phyloP scores from a whole-genome alignment of 805 yeast genomes.

The Alloascoidea hylecoeti region DNA sequence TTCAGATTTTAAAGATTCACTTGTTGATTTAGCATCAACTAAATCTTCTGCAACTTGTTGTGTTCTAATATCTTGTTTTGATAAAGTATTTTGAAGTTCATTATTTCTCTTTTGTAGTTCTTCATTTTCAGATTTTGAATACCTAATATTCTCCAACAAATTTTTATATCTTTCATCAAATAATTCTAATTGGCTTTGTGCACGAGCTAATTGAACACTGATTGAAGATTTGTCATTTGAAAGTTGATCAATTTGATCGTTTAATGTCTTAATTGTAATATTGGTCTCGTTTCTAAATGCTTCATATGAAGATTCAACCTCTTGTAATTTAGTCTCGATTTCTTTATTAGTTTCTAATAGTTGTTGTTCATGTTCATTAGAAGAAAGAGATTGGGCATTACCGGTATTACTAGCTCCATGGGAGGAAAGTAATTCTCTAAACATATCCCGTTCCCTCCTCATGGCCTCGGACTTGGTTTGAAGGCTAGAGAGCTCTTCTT shows the following conservation, averaged over 20 bases:
- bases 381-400: slow-evolving; percentile 5
- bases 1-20: slow-evolving; percentile 29
- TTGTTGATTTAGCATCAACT: slow-evolving; percentile 31
- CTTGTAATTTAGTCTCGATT: slow-evolving; percentile 11
- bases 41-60: slow-evolving; percentile 39
- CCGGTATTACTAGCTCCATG: slow-evolving; percentile 2
- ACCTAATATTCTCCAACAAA: slow-evolving; percentile 23
- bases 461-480: slow-evolving; percentile 38
- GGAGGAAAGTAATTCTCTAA: slow-evolving; percentile 20
- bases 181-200: slow-evolving; percentile 24
- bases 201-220: slow-evolving; percentile 34
- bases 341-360: slow-evolving; percentile 15
- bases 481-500: slow-evolving; percentile 24
- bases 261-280: slow-evolving; percentile 31
- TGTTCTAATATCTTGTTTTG: slow-evolving; percentile 32
- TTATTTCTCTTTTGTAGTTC: slow-evolving; percentile 25
- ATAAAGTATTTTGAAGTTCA: slow-evolving; percentile 25
- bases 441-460: slow-evolving; percentile 57
- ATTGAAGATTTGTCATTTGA: slow-evolving; percentile 29
- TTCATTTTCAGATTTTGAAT: slow-evolving; percentile 27
- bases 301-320: slow-evolving; percentile 23
- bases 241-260: slow-evolving; percentile 25
- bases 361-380: slow-evolving; percentile 9
- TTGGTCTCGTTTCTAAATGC: slow-evolving; percentile 26
- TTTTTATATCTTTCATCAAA: slow-evolving; percentile 16